Conservation (phyloP, 1,284 basidiomycete species). For the Rhodotorula sp. region DNA sequence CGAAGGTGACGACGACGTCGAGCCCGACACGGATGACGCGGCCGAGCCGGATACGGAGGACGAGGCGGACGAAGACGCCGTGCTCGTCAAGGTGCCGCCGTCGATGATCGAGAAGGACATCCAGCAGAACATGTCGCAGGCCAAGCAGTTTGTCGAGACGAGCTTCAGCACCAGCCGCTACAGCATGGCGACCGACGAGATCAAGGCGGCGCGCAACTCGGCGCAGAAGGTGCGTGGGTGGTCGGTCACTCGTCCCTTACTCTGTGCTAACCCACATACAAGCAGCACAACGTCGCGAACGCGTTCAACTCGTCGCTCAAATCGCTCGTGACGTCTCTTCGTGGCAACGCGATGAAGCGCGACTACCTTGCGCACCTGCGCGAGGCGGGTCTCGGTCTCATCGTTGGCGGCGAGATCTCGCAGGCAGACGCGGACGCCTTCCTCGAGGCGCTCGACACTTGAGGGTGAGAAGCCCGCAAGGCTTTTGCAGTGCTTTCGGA, state of each 20-base stretch:
- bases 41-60: constrained; percentile 14
- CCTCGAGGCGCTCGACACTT: constrained; percentile 5
- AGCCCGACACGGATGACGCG: constrained; percentile 16
- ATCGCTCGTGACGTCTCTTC: neutral
- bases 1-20: constrained; percentile 7
- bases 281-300: neutral
- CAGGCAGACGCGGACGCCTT: constrained; percentile 14
- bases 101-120: neutral
- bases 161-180: constrained; percentile 26
- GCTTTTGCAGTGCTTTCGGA: neutral
- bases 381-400: neutral
- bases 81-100: neutral
- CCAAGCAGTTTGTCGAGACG: constrained; percentile 8
- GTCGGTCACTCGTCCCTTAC: neutral
- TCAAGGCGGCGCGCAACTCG: constrained; percentile 5
- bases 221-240: constrained; percentile 10
- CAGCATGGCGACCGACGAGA: constrained; percentile 2
- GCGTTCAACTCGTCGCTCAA: constrained; percentile 10
- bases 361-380: constrained; percentile 16
- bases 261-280: neutral
- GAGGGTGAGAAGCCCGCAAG: neutral
- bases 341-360: constrained; percentile 6
- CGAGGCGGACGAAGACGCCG: neutral
- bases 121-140: constrained; percentile 1
- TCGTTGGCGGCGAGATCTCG: constrained; percentile 1